Conservation (phyloP, 768 basidiomycete species). For the Termitomyces sp. region DNA sequence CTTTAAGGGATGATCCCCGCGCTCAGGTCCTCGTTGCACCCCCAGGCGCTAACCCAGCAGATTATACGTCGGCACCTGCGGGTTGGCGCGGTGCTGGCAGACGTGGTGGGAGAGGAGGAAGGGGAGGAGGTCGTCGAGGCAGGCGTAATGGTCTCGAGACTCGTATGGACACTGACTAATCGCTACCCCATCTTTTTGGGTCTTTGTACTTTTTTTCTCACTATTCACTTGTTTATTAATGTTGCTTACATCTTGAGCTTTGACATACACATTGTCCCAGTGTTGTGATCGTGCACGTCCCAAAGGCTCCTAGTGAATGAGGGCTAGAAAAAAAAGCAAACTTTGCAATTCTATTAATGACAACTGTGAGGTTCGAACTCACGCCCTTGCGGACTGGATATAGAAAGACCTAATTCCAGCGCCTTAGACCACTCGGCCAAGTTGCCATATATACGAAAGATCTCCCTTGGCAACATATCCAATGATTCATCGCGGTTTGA, state of each 20-base stretch:
- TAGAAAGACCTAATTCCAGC: conserved; percentile 40
- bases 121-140: conserved; percentile 31
- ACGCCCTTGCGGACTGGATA: conserved; percentile 6
- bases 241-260: too few relatives aligned
- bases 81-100: conserved; percentile 25
- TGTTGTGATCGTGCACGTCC: too few relatives aligned
- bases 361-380: conserved; percentile 4
- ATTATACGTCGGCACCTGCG: conserved; percentile 33
- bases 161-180: conserved; percentile 53
- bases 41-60: conserved; percentile 54
- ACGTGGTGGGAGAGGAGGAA: conserved; percentile 29
- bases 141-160: conserved; percentile 29
- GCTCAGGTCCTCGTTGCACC: conserved; percentile 65
- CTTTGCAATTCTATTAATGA: too few relatives aligned
- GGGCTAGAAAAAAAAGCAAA: too few relatives aligned
- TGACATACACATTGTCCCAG: too few relatives aligned
- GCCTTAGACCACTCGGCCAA: conserved; percentile 60
- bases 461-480: too few relatives aligned
- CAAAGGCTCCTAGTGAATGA: too few relatives aligned
- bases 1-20: conserved; percentile 55
- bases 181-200: conserved; percentile 10
- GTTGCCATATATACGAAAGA: conserved; percentile 25
- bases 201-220: not conserved
- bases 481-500: too few relatives aligned
- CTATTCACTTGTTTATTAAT: not conserved